These are phyloP conservation scores for Niebla homalea DNA, from an alignment of 495 filamentous ascomycete genomes.

Conservation along the genomic window DNA sequence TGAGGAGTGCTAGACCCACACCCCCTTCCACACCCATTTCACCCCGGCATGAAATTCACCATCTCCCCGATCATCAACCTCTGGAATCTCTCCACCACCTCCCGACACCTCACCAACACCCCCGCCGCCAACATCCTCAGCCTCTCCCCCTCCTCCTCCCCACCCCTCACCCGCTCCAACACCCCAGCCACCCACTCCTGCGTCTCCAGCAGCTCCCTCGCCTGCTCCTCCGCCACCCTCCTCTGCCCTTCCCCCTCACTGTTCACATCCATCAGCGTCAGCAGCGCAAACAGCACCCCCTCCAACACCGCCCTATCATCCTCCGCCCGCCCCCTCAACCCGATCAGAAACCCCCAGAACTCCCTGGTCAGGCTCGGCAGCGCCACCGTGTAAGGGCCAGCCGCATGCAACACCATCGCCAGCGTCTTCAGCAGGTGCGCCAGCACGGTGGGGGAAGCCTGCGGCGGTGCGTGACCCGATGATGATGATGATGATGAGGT, in stretches of 20 bases:
- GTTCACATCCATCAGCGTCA: slow-evolving; percentile 79
- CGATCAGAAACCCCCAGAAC: slow-evolving; percentile 31
- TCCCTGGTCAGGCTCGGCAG: slow-evolving; percentile 34
- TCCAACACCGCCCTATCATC: slow-evolving; percentile 49
- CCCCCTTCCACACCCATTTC: too few relatives aligned
- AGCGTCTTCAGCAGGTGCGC: slow-evolving; percentile 39
- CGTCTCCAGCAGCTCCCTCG: slow-evolving; percentile 41
- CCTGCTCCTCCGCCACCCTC: slow-evolving; percentile 44
- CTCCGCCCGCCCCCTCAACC: slow-evolving; percentile 29
- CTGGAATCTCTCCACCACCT: slow-evolving; percentile 73
- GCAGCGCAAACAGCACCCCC: slow-evolving; percentile 62
- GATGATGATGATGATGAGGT: too few relatives aligned
- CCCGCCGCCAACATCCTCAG: slow-evolving; percentile 66
- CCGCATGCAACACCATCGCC: slow-evolving; percentile 35
- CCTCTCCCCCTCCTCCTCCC: slow-evolving; percentile 43
- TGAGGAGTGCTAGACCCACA: too few relatives aligned
- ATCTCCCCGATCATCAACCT: slow-evolving; percentile 28
- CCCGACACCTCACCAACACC: slow-evolving; percentile 61
- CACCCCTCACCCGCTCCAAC: slow-evolving; percentile 44
- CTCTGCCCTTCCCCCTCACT: slow-evolving; percentile 25
- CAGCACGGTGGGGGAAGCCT: slow-evolving; percentile 27
- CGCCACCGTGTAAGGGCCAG: slow-evolving; percentile 32
- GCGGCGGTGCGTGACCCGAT: slow-evolving; percentile 19
- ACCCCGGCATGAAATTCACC: slow-evolving; percentile 9
- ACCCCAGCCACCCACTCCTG: slow-evolving; percentile 60